phyloP scores from a whole-genome alignment of 768 basidiomycete genomes.

The Lentinus tigrinus region DNA sequence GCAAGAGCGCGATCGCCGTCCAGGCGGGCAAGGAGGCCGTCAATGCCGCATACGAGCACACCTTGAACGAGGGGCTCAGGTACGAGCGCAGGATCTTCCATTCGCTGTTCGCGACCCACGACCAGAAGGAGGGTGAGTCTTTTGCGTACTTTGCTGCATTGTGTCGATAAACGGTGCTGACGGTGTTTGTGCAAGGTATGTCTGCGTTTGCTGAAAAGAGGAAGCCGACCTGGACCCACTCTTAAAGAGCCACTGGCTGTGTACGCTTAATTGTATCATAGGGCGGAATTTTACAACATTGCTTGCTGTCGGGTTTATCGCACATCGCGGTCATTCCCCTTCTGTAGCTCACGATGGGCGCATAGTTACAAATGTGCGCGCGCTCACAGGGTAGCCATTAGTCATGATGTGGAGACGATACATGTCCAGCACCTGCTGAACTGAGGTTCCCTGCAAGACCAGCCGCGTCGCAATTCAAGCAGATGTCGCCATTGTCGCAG shows the following conservation, averaged over 20 bases:
- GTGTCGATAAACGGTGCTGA: slow-evolving; percentile 3
- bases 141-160: not conserved
- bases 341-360: too few relatives aligned
- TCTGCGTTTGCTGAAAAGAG: slow-evolving; percentile 92
- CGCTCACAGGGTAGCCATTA: too few relatives aligned
- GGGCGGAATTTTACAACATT: too few relatives aligned
- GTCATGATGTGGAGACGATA: too few relatives aligned
- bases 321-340: too few relatives aligned
- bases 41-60: slow-evolving; percentile 85
- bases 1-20: slow-evolving; percentile 80
- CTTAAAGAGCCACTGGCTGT: slow-evolving; percentile 23
- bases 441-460: too few relatives aligned
- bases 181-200: slow-evolving; percentile 66
- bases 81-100: slow-evolving; percentile 93
- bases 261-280: too few relatives aligned
- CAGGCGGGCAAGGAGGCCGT: slow-evolving; percentile 93
- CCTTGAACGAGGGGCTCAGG: slow-evolving; percentile 77
- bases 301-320: not conserved
- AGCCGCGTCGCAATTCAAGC: too few relatives aligned
- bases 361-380: too few relatives aligned
- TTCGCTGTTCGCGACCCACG: slow-evolving; percentile 85
- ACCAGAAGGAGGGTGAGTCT: slow-evolving; percentile 88
- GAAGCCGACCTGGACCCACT: slow-evolving; percentile 77
- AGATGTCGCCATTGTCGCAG: too few relatives aligned
- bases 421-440: too few relatives aligned